Conservation (phyloP, 1,139 yeast genomes). For the Tardiomyces depauwii region DNA sequence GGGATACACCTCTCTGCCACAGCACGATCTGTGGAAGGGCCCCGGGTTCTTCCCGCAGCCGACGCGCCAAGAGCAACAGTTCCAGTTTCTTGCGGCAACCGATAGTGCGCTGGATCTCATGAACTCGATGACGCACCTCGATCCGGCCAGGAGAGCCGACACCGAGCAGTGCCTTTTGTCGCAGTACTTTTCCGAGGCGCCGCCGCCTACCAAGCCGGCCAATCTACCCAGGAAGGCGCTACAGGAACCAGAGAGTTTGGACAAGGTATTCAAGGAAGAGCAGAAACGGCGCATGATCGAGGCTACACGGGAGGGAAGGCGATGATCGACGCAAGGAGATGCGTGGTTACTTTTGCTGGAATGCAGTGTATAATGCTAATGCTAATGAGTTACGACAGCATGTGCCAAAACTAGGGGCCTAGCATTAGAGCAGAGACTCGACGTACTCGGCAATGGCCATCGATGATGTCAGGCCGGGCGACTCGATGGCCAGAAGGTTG, state of each 20-base stretch:
- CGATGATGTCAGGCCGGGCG: slow-evolving; percentile 79
- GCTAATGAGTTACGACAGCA: too few species aligned
- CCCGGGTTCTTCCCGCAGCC: slow-evolving; percentile 44
- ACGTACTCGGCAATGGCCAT: slow-evolving; percentile 78
- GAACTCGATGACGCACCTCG: slow-evolving; percentile 62
- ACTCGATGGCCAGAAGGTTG: slow-evolving; percentile 72
- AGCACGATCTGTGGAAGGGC: background rate
- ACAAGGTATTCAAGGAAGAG: slow-evolving; percentile 13
- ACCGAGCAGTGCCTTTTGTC: slow-evolving; percentile 57
- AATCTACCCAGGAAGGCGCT: slow-evolving; percentile 45
- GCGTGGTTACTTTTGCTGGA: too few species aligned
- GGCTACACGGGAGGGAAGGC: slow-evolving; percentile 10
- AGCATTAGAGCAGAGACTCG: slow-evolving; percentile 25
- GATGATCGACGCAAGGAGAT: too few species aligned
- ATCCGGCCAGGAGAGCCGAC: slow-evolving; percentile 64
- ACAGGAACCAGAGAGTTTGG: slow-evolving; percentile 13
- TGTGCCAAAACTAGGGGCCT: too few species aligned
- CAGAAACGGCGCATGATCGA: slow-evolving; percentile 16
- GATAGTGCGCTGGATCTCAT: slow-evolving; percentile 73
- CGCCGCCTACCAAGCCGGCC: slow-evolving; percentile 65
- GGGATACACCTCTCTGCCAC: slow-evolving; percentile 53
- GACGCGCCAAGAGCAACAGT: slow-evolving; percentile 66
- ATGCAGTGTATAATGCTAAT: too few species aligned
- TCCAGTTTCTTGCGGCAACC: slow-evolving; percentile 85
- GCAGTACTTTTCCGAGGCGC: slow-evolving; percentile 61